Conservation (phyloP, 169 alveolate genomes). For the Plasmodium ovale region DNA sequence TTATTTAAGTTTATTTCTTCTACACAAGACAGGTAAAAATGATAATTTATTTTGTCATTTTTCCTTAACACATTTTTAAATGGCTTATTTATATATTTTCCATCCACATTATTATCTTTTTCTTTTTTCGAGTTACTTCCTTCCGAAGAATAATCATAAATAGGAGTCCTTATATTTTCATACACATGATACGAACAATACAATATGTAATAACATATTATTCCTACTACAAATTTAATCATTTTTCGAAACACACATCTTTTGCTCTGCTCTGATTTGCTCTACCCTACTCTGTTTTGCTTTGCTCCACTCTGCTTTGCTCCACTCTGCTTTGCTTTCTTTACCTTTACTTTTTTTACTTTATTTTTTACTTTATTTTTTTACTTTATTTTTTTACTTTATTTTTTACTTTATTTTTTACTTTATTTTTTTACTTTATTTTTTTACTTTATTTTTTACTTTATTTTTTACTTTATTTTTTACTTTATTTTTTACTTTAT, state of each 20-base stretch:
- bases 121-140: not conserved
- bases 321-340: too few relatives aligned
- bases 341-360: too few relatives aligned
- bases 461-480: too few relatives aligned
- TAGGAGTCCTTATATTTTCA: slow-evolving; percentile 43
- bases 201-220: slow-evolving; percentile 47
- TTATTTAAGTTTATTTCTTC: slow-evolving; percentile 50
- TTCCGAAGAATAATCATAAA: slow-evolving; percentile 4
- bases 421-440: not conserved
- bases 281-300: too few relatives aligned
- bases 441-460: not conserved
- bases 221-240: slow-evolving; percentile 55
- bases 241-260: slow-evolving; percentile 12
- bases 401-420: not conserved
- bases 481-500: too few relatives aligned
- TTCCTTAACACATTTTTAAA: slow-evolving; percentile 28
- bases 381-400: too few relatives aligned
- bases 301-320: too few relatives aligned
- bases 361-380: too few relatives aligned
- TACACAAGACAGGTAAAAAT: slow-evolving; percentile 58
- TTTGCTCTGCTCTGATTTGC: too few relatives aligned
- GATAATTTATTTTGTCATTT: slow-evolving; percentile 55
- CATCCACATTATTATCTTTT: not conserved
- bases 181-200: slow-evolving; percentile 31
- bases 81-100: slow-evolving; percentile 16